phyloP scores from a whole-genome alignment of 2,329 filamentous ascomycete species.

The Fusarium heterosporum region DNA sequence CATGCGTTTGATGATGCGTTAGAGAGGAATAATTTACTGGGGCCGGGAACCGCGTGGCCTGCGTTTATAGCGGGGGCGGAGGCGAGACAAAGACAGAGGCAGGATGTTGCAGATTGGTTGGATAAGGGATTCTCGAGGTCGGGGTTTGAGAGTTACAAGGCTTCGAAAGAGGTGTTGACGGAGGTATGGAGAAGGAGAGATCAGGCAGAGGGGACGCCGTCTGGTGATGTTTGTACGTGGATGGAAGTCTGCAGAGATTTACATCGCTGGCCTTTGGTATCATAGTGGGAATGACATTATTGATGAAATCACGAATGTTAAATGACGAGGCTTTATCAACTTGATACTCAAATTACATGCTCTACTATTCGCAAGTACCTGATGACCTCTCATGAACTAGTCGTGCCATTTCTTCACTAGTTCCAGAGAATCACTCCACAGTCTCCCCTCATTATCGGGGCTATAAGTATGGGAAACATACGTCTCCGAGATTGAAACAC shows the following conservation, averaged over 20 bases:
- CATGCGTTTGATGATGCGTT: conserved; percentile 38
- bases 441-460: conserved; percentile 2
- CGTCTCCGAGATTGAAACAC: neutral
- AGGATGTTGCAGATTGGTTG: conserved; percentile 34
- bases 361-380: too few relatives aligned
- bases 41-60: conserved; percentile 40
- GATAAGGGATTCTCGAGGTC: conserved; percentile 37
- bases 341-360: neutral
- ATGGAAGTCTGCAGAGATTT: conserved; percentile 42
- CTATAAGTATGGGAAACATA: conserved; percentile 13
- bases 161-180: conserved; percentile 27
- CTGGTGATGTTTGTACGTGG: conserved; percentile 37
- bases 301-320: neutral
- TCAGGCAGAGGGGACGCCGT: conserved; percentile 18
- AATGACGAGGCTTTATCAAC: neutral
- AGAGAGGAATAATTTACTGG: conserved; percentile 30
- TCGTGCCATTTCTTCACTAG: conserved; percentile 11
- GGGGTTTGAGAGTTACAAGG: conserved; percentile 40
- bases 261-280: conserved; percentile 37
- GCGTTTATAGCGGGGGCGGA: conserved; percentile 39
- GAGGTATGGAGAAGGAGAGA: conserved; percentile 43
- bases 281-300: neutral
- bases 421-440: conserved; percentile 6
- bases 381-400: too few relatives aligned
- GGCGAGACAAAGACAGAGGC: conserved; percentile 31